Evolutionary conservation across 2,329 filamentous ascomycete genomes (phyloP), one percentile per base, ranked within the genome.

Genomic region (Phaeomoniella chlamydospora): DNA sequence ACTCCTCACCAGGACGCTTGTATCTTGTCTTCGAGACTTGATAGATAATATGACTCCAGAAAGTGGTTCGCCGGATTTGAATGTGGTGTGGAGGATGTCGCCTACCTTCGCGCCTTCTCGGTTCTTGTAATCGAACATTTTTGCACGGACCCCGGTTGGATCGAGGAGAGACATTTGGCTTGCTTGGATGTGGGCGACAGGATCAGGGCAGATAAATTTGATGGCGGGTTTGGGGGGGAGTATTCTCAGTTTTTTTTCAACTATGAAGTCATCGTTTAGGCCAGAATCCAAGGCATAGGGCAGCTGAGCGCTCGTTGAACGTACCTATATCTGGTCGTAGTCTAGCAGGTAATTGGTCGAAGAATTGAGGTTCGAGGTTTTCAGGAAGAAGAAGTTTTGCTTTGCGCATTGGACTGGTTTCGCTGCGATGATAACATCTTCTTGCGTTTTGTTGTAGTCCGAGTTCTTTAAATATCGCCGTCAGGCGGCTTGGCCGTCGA

Each of bases 81-180:
- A 80, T 30, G 84, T 84, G 33, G 94, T 83, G 49, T 92, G 84
- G 22, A 98, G 70, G 44, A 98, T 83, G 59, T 98, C 90, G 50
- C 90, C 90, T 2, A 81, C 74, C 49, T 80, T 79, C 37, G 80
- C 85, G 49, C 77, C 73, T 56, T 94, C 85, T 18, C 72, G 71
- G 59, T 88, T 92, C 36, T 69, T 60, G 43, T 58, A 60, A 45
- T 77, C 74, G 65, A 98, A 94, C 39, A 98, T 76, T 18, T 75
- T 73, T 31, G 77, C 80, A 41, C 88, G 81, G 36, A 80, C 77
- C 34, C 86, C 86, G 1, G 77, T 85, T 3, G 86, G 85, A 60
- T 98, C 90, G 50, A 94, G 80, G 30, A 70, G 58, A 29, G 68
- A 54, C 51, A 93, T 70, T 61, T 93, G 84, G 38, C 72, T 61